These are phyloP conservation scores for Fusarium oxysporum DNA, from an alignment of 2,329 filamentous ascomycete species.

Conservation along the genomic window DNA sequence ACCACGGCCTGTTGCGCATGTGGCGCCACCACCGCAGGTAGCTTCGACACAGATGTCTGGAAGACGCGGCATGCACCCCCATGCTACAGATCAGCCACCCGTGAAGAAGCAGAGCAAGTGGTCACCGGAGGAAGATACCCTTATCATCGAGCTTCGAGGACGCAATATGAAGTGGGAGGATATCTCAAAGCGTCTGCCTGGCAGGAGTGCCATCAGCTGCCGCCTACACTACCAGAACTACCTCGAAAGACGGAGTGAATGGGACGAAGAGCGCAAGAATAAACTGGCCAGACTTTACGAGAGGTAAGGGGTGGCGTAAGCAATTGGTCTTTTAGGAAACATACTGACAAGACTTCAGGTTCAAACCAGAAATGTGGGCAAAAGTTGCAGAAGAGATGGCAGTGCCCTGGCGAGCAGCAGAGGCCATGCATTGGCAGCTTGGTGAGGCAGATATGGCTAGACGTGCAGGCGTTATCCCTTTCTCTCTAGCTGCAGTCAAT, in stretches of 20 bases:
- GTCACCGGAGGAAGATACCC: constrained; percentile 91
- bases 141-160: constrained; percentile 91
- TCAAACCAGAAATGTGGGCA: constrained; percentile 98
- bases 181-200: constrained; percentile 90
- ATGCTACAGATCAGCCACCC: constrained; percentile 74
- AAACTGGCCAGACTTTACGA: constrained; percentile 95
- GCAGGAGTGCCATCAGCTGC: constrained; percentile 93
- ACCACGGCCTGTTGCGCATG: constrained; percentile 43
- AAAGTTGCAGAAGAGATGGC: constrained; percentile 95
- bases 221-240: constrained; percentile 98
- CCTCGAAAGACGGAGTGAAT: constrained; percentile 89
- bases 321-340: not conserved
- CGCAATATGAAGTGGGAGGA: constrained; percentile 99
- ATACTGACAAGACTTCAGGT: constrained; percentile 65
- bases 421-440: constrained; percentile 98
- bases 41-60: constrained; percentile 49
- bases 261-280: constrained; percentile 98
- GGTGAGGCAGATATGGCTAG: constrained; percentile 94
- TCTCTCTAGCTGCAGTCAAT: constrained; percentile 73
- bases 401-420: constrained; percentile 93
- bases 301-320: constrained; percentile 68
- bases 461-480: constrained; percentile 89
- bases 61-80: constrained; percentile 55
- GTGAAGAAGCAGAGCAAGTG: constrained; percentile 97
- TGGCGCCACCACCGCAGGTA: constrained; percentile 44